Evolutionary conservation across 2,329 filamentous ascomycete species (phyloP), one percentile per base, ranked within the genome.

Genomic region (Fusarium sp.): DNA sequence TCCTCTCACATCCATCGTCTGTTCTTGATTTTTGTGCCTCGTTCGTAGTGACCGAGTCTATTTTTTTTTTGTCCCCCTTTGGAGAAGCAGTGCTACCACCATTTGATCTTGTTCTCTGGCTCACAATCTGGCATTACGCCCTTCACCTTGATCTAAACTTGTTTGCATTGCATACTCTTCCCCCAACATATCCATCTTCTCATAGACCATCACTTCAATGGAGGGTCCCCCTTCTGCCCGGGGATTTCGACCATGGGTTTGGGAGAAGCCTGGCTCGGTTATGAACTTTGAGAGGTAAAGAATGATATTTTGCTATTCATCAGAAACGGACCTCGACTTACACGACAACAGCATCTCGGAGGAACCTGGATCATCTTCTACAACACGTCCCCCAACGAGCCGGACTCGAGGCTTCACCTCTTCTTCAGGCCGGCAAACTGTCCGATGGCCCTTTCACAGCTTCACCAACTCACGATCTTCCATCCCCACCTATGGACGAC

Each of bases 391-490:
- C 14, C 70, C 64, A 33, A 73, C 76, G 20, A 64, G 69, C 50
- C 76, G 76, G 29, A 79, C 77, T 59, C 77, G 77, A 52, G 76
- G 74, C 67, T 76, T 78, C 66, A 79, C 77, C 43, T 72, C 69
- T 68, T 78, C 77, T 11, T 79, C 77, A 20, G 77, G 76, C 41
- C 77, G 77, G 56, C 77, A 75, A 57, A 79, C 77, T 18, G 71
- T 78, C 54, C 59, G 60, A 68, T 79, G 78, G 78, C 76, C 78
- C 18, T 80, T 80, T 56, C 78, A 79, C 69, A 78, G 76, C 69
- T 75, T 78, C 64, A 76, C 64, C 65, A 79, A 78, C 68, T 79
- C 78, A 31, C 71, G 75, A 63, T 78, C 76, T 6, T 78, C 76
- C 22, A 76, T 78, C 50, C 76, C 72, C 14, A 68, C 67, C 33